phyloP scores from a whole-genome alignment of 1,284 basidiomycete species.

The Pseudozyma sp. region DNA sequence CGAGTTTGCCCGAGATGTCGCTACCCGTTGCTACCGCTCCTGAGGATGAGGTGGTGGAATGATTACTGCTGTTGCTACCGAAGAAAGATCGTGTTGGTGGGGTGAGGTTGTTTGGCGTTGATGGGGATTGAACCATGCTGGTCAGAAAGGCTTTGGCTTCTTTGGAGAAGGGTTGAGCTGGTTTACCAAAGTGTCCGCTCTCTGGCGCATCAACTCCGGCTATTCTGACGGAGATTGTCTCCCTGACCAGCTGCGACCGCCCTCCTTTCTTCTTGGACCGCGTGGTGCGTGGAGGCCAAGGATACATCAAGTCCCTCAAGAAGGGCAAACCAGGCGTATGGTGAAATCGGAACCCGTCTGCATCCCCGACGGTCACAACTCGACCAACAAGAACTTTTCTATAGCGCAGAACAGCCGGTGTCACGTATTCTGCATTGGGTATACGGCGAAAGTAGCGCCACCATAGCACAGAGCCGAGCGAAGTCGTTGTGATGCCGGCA shows the following conservation, averaged over 20 bases:
- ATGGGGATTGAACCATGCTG: conserved; percentile 37
- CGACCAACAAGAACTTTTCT: conserved; percentile 61
- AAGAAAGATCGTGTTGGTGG: conserved; percentile 26
- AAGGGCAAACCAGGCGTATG: conserved; percentile 63
- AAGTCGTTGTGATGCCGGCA: conserved; percentile 30
- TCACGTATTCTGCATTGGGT: conserved; percentile 60
- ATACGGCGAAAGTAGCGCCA: conserved; percentile 66
- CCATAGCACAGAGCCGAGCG: conserved; percentile 40
- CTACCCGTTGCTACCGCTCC: neutral
- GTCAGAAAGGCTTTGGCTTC: conserved; percentile 62
- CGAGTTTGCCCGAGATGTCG: conserved; percentile 21
- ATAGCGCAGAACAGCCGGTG: conserved; percentile 58
- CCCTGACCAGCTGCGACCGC: conserved; percentile 17
- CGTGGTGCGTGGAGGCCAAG: conserved; percentile 36
- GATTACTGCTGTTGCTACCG: neutral
- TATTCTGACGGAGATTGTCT: conserved; percentile 64
- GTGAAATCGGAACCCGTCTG: conserved; percentile 67
- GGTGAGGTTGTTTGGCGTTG: conserved; percentile 32
- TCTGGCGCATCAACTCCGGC: conserved; percentile 68
- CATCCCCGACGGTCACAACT: conserved; percentile 65
- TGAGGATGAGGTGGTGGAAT: neutral
- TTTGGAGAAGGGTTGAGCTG: conserved; percentile 64
- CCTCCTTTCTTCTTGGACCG: conserved; percentile 22
- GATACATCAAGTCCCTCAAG: conserved; percentile 47
- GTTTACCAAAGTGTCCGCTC: conserved; percentile 65